Evolutionary conservation across 75 land plant species (phyloP).

Genomic region (Sequoia sempervirens): DNA sequence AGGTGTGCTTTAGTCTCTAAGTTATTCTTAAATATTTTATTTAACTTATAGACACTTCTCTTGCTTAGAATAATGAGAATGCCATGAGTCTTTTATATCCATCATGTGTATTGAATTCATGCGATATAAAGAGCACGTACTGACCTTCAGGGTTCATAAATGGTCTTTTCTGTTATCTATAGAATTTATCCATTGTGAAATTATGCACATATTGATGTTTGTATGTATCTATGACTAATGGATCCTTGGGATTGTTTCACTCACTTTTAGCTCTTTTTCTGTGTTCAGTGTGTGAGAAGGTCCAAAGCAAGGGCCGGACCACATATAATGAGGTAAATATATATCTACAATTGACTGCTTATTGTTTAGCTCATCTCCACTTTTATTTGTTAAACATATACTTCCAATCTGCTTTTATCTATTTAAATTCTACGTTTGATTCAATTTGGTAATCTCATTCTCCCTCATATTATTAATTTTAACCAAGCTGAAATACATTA

Average conservation of each 20-base stretch:
- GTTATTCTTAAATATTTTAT: not conserved
- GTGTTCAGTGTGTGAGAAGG: slow-evolving; percentile 51
- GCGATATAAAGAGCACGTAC: not conserved
- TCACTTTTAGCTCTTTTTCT: not conserved
- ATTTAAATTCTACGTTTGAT: not conserved
- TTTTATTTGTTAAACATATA: not conserved
- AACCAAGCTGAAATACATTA: not conserved
- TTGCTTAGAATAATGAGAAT: not conserved
- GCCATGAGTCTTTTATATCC: not conserved
- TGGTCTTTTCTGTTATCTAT: not conserved
- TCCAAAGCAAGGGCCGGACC: slow-evolving; percentile 51
- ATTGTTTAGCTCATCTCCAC: not conserved
- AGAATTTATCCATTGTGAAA: not conserved
- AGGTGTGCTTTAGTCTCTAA: not conserved
- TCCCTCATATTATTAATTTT: not conserved
- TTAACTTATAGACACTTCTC: not conserved
- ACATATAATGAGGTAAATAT: slow-evolving; percentile 47
- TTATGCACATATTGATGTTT: not conserved
- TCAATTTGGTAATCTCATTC: not conserved
- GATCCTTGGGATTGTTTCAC: not conserved
- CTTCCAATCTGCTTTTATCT: not conserved
- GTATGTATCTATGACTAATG: not conserved
- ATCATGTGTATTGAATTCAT: not conserved
- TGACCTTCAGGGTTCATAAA: not conserved
- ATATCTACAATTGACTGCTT: not conserved